Percentiles rank a stretch among this genome's conserved stretches.
Conservation (phyloP, 2,329 filamentous ascomycete species). For the Clonostachys byssicola region DNA sequence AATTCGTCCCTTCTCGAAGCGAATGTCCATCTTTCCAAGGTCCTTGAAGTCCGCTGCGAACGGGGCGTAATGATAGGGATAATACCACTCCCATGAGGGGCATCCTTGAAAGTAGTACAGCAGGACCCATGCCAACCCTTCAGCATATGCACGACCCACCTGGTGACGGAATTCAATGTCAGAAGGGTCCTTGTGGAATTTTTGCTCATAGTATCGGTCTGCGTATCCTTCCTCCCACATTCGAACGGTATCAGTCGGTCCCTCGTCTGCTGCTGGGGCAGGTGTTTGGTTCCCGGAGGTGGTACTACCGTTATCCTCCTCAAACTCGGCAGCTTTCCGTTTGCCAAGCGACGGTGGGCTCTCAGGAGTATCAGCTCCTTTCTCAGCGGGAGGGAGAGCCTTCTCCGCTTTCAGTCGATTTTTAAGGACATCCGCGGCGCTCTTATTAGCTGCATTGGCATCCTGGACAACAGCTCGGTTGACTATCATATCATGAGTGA, state of each 20-base stretch:
- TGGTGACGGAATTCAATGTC: conserved; percentile 84
- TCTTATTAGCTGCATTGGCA: conserved; percentile 85
- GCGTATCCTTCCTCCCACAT: conserved; percentile 96
- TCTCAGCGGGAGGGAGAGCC: conserved; percentile 7
- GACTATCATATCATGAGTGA: conserved; percentile 87
- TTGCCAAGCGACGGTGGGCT: conserved; percentile 58
- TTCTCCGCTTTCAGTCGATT: conserved; percentile 60
- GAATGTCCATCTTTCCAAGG: conserved; percentile 71
- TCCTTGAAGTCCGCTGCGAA: conserved; percentile 94
- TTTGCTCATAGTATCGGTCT: conserved; percentile 95
- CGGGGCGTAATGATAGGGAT: conserved; percentile 96
- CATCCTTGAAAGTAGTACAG: conserved; percentile 98
- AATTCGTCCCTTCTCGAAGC: conserved; percentile 78
- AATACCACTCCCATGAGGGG: conserved; percentile 99
- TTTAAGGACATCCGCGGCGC: conserved; percentile 84
- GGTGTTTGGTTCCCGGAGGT: conserved; percentile 46
- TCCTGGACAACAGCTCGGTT: conserved; percentile 64
- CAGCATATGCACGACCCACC: conserved; percentile 87
- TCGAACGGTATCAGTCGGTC: conserved; percentile 74
- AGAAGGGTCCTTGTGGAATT: conserved; percentile 79
- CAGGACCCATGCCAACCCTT: conserved; percentile 92
- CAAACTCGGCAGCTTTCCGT: conserved; percentile 70
- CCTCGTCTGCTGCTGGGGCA: conserved; percentile 50
- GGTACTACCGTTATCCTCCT: conserved; percentile 42
- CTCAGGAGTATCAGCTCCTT: conserved; percentile 16